Percentiles rank a stretch among this genome's conserved stretches.
These are phyloP conservation scores for Taiwanofungus camphoratus DNA, from an alignment of 1,284 basidiomycete species.

Conservation along the genomic window DNA sequence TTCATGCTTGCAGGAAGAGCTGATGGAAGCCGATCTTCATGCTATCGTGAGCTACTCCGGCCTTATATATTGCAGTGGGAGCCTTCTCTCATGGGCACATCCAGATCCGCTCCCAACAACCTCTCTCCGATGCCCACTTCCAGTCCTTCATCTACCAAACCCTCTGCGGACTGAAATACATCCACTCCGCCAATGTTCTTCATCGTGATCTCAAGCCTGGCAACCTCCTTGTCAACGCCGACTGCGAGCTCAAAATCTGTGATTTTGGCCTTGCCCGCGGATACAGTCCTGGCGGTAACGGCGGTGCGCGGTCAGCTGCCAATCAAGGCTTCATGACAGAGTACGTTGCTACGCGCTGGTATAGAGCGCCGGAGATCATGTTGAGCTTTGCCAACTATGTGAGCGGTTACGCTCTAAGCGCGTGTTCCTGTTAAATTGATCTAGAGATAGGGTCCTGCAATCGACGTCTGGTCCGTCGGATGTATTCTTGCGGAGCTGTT, in stretches of 20 bases:
- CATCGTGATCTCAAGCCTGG: slow-evolving; percentile 98
- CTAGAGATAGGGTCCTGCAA: slow-evolving; percentile 60
- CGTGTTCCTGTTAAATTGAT: neutral
- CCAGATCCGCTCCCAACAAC: slow-evolving; percentile 28
- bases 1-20: slow-evolving; percentile 66
- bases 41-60: slow-evolving; percentile 69
- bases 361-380: slow-evolving; percentile 97
- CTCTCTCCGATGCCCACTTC: slow-evolving; percentile 97
- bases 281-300: slow-evolving; percentile 61
- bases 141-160: slow-evolving; percentile 99
- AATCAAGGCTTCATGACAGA: slow-evolving; percentile 99
- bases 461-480: slow-evolving; percentile 98
- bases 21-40: slow-evolving; percentile 99
- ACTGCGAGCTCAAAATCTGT: slow-evolving; percentile 97
- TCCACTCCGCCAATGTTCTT: slow-evolving; percentile 97
- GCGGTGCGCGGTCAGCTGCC: slow-evolving; percentile 56
- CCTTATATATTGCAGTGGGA: too few species aligned
- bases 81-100: too few species aligned
- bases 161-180: slow-evolving; percentile 96
- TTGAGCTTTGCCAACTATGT: slow-evolving; percentile 94
- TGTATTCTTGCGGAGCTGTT: slow-evolving; percentile 97
- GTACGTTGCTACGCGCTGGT: slow-evolving; percentile 97
- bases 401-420: slow-evolving; percentile 25
- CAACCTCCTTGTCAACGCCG: slow-evolving; percentile 95
- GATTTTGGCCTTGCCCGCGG: slow-evolving; percentile 98